These are phyloP conservation scores for Tylopilus intermedius DNA, from an alignment of 768 basidiomycete genomes.

Conservation along the genomic window DNA sequence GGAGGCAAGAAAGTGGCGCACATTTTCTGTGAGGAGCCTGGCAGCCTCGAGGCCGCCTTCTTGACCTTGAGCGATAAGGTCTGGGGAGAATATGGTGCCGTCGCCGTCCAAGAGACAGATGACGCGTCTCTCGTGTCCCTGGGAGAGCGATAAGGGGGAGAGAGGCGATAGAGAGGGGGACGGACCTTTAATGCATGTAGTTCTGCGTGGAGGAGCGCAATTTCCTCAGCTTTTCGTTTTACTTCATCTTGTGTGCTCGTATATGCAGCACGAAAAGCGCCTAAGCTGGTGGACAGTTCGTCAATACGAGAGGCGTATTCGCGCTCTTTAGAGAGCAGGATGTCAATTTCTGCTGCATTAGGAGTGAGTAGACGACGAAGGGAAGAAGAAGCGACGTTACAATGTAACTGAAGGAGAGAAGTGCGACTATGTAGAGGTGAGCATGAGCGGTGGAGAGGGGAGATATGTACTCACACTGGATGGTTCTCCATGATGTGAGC, in stretches of 20 bases:
- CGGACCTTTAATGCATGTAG: slow-evolving; percentile 26
- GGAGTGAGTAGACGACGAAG: neutral
- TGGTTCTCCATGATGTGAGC: slow-evolving; percentile 15
- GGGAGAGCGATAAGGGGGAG: neutral
- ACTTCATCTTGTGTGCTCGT: slow-evolving; percentile 18
- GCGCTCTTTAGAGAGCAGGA: slow-evolving; percentile 21
- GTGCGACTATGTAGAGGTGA: slow-evolving; percentile 2
- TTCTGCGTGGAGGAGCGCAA: slow-evolving; percentile 20
- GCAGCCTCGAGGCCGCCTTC: slow-evolving; percentile 57
- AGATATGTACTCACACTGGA: slow-evolving; percentile 7
- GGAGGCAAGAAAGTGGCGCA: slow-evolving; percentile 22
- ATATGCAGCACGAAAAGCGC: slow-evolving; percentile 27
- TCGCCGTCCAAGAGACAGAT: slow-evolving; percentile 62
- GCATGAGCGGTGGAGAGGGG: neutral
- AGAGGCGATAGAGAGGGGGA: neutral
- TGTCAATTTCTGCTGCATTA: slow-evolving; percentile 29
- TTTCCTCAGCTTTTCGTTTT: slow-evolving; percentile 13
- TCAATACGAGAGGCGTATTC: slow-evolving; percentile 17
- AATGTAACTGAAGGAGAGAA: neutral
- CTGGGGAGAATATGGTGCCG: slow-evolving; percentile 50
- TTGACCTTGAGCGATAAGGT: slow-evolving; percentile 51
- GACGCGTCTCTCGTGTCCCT: slow-evolving; percentile 33
- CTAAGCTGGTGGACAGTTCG: slow-evolving; percentile 22
- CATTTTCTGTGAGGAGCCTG: slow-evolving; percentile 35
- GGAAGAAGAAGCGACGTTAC: slow-evolving; percentile 1